Base-by-base conservation (phyloP, 345 rosid genomes). In the Luvunga scandens region DNA sequence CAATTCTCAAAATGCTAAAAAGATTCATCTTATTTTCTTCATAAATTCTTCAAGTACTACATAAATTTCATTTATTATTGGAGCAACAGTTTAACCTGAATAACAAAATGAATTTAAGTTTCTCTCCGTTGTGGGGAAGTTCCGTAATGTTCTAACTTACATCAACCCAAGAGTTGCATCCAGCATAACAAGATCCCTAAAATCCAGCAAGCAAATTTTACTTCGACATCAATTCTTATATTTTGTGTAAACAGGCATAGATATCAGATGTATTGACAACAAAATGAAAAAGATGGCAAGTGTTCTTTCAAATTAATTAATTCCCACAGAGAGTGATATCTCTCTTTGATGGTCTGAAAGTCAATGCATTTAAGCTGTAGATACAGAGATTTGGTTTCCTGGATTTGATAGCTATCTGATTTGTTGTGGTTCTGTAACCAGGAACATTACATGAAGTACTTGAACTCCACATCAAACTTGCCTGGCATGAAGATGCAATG, bases 301-400 rank as follows among this genome's bases (percentile, higher is more conserved):
- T 42, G 30, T 33, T 59, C 36, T 45, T 25, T 69, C 69, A 45
- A 14, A 45, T 45, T 50, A 16, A 50, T 71, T 79, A 81, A 13
- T 83, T 78, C 71, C 87, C 88, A 87, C 98, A 97, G 79, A 93
- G 81, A 80, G 62, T 75, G 69, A 53, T 77, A 69, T 94, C 83
- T 61, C 38, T 86, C 84, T 90, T 94, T 33, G 92, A 66, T 33
- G 99, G 98, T 82, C 89, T 94, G 72, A 89, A 89, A 82, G 87
- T 94, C 84, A 97, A 82, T 60, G 94, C 86, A 87, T 56, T 90
- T 50, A 97, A 82, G 78, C 97, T 93, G 81, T 86, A 97, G 83
- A 94, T 73, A 85, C 99, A 94, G 79, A 87, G 81, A 83, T 93
- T 93, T 27, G 90, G 83, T 33, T 84, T 81, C 81, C 81, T 89